A percentile compares a stretch with the other conserved stretches of the same genome.
phyloP scores from a whole-genome alignment of 371 early-diverging fungal species.

The Rhizopus sp. region DNA sequence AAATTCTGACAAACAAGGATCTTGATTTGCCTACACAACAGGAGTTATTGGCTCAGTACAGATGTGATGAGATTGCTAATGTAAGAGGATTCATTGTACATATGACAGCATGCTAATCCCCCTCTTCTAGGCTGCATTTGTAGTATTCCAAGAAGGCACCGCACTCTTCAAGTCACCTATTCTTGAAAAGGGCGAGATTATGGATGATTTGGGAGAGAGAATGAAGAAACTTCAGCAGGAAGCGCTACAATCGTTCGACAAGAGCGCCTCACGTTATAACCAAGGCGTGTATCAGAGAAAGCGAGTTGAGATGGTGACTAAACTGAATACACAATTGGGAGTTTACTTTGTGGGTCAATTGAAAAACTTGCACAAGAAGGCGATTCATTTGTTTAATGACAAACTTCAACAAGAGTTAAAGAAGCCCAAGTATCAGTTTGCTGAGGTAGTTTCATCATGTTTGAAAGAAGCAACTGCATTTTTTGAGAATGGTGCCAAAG shows the following conservation, averaged over 20 bases:
- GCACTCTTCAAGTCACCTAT: constrained; percentile 62
- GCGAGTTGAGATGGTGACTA: constrained; percentile 75
- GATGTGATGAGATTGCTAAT: constrained; percentile 97
- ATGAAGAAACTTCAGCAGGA: constrained; percentile 59
- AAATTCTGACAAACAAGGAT: constrained; percentile 91
- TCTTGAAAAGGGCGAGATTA: constrained; percentile 76
- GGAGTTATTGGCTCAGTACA: constrained; percentile 95
- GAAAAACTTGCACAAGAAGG: constrained; percentile 79
- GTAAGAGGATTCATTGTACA: constrained; percentile 21
- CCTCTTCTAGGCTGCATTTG: constrained; percentile 60
- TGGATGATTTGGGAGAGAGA: constrained; percentile 75
- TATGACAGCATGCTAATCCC: background rate
- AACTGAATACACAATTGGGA: constrained; percentile 77
- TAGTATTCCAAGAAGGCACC: constrained; percentile 64
- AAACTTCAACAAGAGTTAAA: constrained; percentile 42
- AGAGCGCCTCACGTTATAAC: constrained; percentile 90
- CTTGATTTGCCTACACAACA: constrained; percentile 98
- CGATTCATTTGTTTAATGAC: constrained; percentile 63
- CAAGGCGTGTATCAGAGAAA: constrained; percentile 87
- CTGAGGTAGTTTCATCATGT: constrained; percentile 46
- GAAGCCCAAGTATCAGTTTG: constrained; percentile 59
- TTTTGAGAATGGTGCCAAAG: constrained; percentile 26
- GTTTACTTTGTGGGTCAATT: constrained; percentile 84
- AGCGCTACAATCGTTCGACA: constrained; percentile 80
- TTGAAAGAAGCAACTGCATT: constrained; percentile 42